Evolutionary conservation across 139 green algal species (phyloP).

Genomic region (Deuterostichococcus epilithicus): DNA sequence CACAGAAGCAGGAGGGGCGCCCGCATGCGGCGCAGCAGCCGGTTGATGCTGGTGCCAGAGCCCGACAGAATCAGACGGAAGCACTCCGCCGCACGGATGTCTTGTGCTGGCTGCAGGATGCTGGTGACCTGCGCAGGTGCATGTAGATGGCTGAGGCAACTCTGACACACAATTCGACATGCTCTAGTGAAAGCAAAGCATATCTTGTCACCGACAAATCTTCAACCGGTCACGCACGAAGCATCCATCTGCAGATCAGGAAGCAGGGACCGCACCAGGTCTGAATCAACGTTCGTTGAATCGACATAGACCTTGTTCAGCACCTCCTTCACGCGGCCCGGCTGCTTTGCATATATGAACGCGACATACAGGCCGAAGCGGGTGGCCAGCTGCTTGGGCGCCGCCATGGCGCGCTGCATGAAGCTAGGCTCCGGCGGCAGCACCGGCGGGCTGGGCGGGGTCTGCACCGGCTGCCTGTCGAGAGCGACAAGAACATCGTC

Average conservation of each 20-base stretch:
- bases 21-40: slow-evolving; percentile 39
- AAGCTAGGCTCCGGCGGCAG: not conserved
- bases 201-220: too few species aligned
- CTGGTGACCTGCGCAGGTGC: not conserved
- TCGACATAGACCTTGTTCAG: slow-evolving; percentile 58
- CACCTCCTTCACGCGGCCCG: slow-evolving; percentile 63
- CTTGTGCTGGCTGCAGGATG: slow-evolving; percentile 51
- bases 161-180: not conserved
- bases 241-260: not conserved
- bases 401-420: not conserved
- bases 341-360: slow-evolving; percentile 71
- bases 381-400: slow-evolving; percentile 32
- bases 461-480: not conserved
- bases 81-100: slow-evolving; percentile 65
- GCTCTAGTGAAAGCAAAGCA: too few species aligned
- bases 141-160: not conserved
- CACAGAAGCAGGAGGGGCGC: slow-evolving; percentile 70
- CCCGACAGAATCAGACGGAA: slow-evolving; percentile 74
- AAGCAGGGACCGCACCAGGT: slow-evolving; percentile 47
- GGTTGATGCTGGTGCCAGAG: slow-evolving; percentile 42
- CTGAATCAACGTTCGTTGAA: slow-evolving; percentile 49
- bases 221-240: too few species aligned
- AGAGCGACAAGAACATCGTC: too few species aligned
- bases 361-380: slow-evolving; percentile 52
- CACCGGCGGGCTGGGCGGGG: not conserved